Base-by-base conservation (phyloP, 129 eudicot species). In the Pittosporum tobira region DNA sequence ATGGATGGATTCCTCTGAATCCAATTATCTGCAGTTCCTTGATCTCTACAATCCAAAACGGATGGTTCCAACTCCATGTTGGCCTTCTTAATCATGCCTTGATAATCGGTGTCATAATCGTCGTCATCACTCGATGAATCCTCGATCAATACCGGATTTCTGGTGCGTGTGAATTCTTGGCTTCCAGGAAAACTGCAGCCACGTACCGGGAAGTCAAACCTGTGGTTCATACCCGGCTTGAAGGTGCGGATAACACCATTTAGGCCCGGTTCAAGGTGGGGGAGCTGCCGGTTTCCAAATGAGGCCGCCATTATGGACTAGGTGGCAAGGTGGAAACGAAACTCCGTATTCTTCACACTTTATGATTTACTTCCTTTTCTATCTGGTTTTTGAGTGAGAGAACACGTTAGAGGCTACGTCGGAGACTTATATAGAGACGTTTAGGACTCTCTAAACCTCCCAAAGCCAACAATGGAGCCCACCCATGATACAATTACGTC, bases 11-110 rank as follows among this genome's bases (percentile, higher is more conserved):
- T 83, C 2, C 99, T 83, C 21, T 83, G 73, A 46, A 93, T 72
- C 99, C 99, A 93, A 24, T 63, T 61, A 56, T 93, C 99, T 4
- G 96, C 81, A 0, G 96, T 87, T 4, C 76, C 81, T 24, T 75
- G 75, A 40, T 93, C 98, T 24, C 98, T 59, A 0, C 72, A 22
- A 62, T 91, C 99, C 3, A 62, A 63, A 28, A 67, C 74, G 3
- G 94, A 77, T 9, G 81, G 73, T 56, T 93, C 99, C 18, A 87
- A 34, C 43, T 87, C 94, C 6, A 75, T 49, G 54, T 65, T 87
- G 5, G 65, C 63, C 49, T 79, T 81, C 11, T 66, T 73, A 25
- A 87, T 77, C 0, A 54, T 50, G 2, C 67, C 68, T 3, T 26
- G 31, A 27, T 69, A 88, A 9, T 76, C 68, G 0, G 21, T 49